Percentiles rank a stretch among this genome's conserved stretches.
Conservation (phyloP, 352 stramenopile species). For the Phytophthora vignae region DNA sequence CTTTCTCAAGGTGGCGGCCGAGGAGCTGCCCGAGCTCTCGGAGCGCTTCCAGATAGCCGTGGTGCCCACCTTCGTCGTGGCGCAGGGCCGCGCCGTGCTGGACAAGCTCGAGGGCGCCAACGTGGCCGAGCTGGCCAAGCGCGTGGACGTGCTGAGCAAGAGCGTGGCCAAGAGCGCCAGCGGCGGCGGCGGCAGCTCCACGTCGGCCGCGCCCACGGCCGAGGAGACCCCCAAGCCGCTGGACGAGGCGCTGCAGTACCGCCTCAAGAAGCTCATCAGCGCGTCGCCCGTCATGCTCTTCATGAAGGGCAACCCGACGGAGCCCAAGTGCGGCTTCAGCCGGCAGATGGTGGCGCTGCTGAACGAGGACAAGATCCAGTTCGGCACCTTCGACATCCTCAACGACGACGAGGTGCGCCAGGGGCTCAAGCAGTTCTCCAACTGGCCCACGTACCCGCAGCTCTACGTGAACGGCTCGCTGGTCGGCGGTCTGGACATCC, state of each 20-base stretch:
- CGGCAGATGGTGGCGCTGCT: conserved; percentile 94
- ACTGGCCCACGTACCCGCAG: conserved; percentile 99
- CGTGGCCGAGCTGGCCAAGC: conserved; percentile 85
- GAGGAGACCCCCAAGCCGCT: conserved; percentile 43
- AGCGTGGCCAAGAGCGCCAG: conserved; percentile 73
- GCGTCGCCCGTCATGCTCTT: conserved; percentile 97
- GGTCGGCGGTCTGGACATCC: conserved; percentile 97
- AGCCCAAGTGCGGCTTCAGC: conserved; percentile 97
- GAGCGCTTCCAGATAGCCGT: conserved; percentile 92
- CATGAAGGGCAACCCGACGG: conserved; percentile 98
- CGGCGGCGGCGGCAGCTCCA: conserved; percentile 24
- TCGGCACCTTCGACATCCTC: conserved; percentile 98
- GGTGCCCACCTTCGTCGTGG: conserved; percentile 95
- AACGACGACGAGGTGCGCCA: conserved; percentile 96
- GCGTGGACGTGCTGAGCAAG: conserved; percentile 87
- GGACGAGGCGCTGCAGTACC: conserved; percentile 75
- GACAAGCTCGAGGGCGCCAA: conserved; percentile 89
- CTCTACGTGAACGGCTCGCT: conserved; percentile 98
- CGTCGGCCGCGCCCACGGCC: conserved; percentile 5
- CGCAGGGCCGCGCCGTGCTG: conserved; percentile 74
- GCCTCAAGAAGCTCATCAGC: conserved; percentile 84
- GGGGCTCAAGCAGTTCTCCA: conserved; percentile 96
- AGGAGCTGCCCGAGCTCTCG: conserved; percentile 84
- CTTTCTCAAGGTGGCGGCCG: conserved; percentile 89
- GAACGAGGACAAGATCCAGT: conserved; percentile 93